Conservation (phyloP, 192 early-diverging fungal species). For the Umbelopsis isabellina region DNA sequence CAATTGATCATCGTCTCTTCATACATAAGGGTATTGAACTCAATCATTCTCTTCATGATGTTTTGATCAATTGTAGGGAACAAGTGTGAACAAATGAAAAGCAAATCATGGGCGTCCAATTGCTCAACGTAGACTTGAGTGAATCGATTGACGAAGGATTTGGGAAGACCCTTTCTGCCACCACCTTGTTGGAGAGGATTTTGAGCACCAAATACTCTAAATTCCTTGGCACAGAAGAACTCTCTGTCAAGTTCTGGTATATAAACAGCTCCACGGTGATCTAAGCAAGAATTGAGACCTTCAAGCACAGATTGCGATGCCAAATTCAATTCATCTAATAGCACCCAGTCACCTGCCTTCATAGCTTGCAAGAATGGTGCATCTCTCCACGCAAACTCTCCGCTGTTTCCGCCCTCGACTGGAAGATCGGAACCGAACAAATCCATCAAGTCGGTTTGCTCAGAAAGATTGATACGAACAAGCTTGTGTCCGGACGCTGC, state of each 20-base stretch:
- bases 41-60: slow-evolving; percentile 62
- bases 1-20: slow-evolving; percentile 80
- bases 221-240: slow-evolving; percentile 79
- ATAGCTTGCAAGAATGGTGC: slow-evolving; percentile 97
- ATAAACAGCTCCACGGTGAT: slow-evolving; percentile 95
- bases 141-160: slow-evolving; percentile 97
- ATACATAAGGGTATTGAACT: slow-evolving; percentile 89
- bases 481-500: slow-evolving; percentile 79
- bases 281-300: slow-evolving; percentile 97
- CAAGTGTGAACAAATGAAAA: slow-evolving; percentile 67
- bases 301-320: slow-evolving; percentile 99
- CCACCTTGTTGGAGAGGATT: slow-evolving; percentile 97
- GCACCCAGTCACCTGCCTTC: slow-evolving; percentile 94
- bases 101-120: slow-evolving; percentile 76
- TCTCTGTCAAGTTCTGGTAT: slow-evolving; percentile 93
- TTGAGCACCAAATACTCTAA: slow-evolving; percentile 96
- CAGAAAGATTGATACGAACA: slow-evolving; percentile 95
- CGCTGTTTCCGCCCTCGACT: slow-evolving; percentile 81
- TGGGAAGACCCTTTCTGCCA: slow-evolving; percentile 96
- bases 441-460: slow-evolving; percentile 98
- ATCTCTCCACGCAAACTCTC: slow-evolving; percentile 96
- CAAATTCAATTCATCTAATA: slow-evolving; percentile 97
- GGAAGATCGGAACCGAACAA: slow-evolving; percentile 98
- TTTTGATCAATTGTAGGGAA: slow-evolving; percentile 56
- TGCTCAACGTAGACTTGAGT: slow-evolving; percentile 93